A percentile compares a stretch with the other conserved stretches of the same genome.
Conservation (phyloP, 106 monocot genomes). For the Chionographis japonica region DNA sequence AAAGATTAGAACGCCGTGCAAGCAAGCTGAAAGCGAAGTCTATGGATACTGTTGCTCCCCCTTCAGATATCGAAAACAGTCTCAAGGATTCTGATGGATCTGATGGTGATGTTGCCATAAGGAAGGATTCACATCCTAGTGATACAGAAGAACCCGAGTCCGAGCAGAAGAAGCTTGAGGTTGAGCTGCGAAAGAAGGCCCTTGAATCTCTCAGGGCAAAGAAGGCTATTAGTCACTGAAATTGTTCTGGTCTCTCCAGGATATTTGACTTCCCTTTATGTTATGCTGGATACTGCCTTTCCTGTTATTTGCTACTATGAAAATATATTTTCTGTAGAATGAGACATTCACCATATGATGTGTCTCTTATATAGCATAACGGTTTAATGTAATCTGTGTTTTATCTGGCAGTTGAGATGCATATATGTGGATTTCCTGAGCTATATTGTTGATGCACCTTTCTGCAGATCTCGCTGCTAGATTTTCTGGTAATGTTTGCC, state of each 20-base stretch:
- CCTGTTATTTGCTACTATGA: conserved; percentile 7
- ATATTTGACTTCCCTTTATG: neutral
- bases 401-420: conserved; percentile 42
- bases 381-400: conserved; percentile 23
- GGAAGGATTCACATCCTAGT: conserved; percentile 9
- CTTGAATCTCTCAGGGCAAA: conserved; percentile 86
- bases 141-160: conserved; percentile 34
- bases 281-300: neutral
- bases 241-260: conserved; percentile 7
- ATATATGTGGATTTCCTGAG: conserved; percentile 28
- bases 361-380: conserved; percentile 7
- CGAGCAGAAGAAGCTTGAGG: conserved; percentile 80
- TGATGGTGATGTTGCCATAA: conserved; percentile 22
- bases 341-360: conserved; percentile 19
- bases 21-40: conserved; percentile 45
- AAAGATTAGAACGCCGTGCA: conserved; percentile 56
- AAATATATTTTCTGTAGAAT: conserved; percentile 13
- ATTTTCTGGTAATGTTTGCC: conserved; percentile 19
- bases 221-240: conserved; percentile 61
- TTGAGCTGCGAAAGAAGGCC: conserved; percentile 82
- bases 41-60: conserved; percentile 28
- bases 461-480: conserved; percentile 10
- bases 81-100: conserved; percentile 15
- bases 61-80: conserved; percentile 40
- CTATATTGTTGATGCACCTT: conserved; percentile 26